A percentile compares a stretch with the other conserved stretches of the same genome.
phyloP scores from a whole-genome alignment of 768 basidiomycete species.

The Russula virescens region DNA sequence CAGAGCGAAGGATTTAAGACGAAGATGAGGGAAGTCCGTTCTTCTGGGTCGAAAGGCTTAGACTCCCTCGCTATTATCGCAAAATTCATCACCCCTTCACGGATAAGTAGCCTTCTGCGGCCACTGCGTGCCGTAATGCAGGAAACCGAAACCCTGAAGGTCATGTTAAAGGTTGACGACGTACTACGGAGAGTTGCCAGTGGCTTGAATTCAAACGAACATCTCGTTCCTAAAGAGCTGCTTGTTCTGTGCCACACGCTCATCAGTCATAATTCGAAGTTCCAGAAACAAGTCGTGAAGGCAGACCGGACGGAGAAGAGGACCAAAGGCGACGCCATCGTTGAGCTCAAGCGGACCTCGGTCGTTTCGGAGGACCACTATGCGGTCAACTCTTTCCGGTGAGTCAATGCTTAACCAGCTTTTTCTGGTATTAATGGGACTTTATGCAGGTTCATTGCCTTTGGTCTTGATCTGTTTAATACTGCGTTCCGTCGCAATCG shows the following conservation, averaged over 20 bases:
- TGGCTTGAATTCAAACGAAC: slow-evolving; percentile 79
- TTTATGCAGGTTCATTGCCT: slow-evolving; percentile 66
- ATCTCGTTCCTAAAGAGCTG: slow-evolving; percentile 62
- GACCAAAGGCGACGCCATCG: slow-evolving; percentile 50
- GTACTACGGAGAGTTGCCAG: slow-evolving; percentile 74
- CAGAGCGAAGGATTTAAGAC: slow-evolving; percentile 89
- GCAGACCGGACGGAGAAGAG: slow-evolving; percentile 32
- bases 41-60: slow-evolving; percentile 74
- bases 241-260: slow-evolving; percentile 83
- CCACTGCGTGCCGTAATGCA: slow-evolving; percentile 83
- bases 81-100: slow-evolving; percentile 66
- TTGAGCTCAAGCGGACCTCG: slow-evolving; percentile 70
- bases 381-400: slow-evolving; percentile 85
- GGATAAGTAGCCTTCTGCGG: slow-evolving; percentile 67
- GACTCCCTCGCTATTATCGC: slow-evolving; percentile 84
- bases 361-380: slow-evolving; percentile 60
- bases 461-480: slow-evolving; percentile 88
- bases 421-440: slow-evolving; percentile 11
- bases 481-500: slow-evolving; percentile 80
- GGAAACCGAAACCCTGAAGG: slow-evolving; percentile 73
- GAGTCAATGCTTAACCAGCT: slow-evolving; percentile 24
- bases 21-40: slow-evolving; percentile 86
- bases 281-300: slow-evolving; percentile 58
- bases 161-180: slow-evolving; percentile 83
- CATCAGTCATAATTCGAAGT: slow-evolving; percentile 84